Evolutionary conservation across 2,329 filamentous ascomycete species (phyloP).

Genomic region (Cercospora sojina): DNA sequence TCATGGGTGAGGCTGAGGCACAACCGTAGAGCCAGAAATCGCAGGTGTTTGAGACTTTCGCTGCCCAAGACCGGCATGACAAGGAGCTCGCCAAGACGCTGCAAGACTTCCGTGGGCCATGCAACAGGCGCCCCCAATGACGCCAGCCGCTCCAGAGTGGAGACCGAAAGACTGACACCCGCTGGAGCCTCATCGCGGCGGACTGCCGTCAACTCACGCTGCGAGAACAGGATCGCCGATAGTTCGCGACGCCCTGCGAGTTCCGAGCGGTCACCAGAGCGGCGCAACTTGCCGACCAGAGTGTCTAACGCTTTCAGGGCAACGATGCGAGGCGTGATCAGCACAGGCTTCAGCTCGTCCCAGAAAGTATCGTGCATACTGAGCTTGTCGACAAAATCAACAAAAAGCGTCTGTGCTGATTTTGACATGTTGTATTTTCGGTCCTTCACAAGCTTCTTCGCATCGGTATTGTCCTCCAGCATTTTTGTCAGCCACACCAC

Average conservation of each 20-base stretch:
- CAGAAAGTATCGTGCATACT: slow-evolving; percentile 55
- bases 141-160: slow-evolving; percentile 39
- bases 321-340: slow-evolving; percentile 62
- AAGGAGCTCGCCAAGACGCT: slow-evolving; percentile 24
- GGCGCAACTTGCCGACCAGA: slow-evolving; percentile 52
- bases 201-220: slow-evolving; percentile 16
- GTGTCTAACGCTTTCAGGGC: slow-evolving; percentile 64
- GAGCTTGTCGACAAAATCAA: slow-evolving; percentile 51
- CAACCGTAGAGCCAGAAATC: slow-evolving; percentile 61
- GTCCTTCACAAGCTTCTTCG: slow-evolving; percentile 61
- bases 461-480: slow-evolving; percentile 46
- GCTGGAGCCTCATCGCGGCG: slow-evolving; percentile 38
- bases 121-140: slow-evolving; percentile 25
- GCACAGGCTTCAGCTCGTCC: slow-evolving; percentile 53
- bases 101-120: slow-evolving; percentile 31
- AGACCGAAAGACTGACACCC: slow-evolving; percentile 50
- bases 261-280: slow-evolving; percentile 46
- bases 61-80: slow-evolving; percentile 15
- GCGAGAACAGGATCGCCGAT: slow-evolving; percentile 19
- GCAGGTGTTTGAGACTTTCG: slow-evolving; percentile 23
- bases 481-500: slow-evolving; percentile 53
- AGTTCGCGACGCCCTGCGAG: slow-evolving; percentile 44
- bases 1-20: slow-evolving; percentile 86
- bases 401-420: slow-evolving; percentile 58
- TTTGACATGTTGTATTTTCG: slow-evolving; percentile 68